Evolutionary conservation across 805 yeast genomes (phyloP).

Genomic region (Candida palmyrensis): DNA sequence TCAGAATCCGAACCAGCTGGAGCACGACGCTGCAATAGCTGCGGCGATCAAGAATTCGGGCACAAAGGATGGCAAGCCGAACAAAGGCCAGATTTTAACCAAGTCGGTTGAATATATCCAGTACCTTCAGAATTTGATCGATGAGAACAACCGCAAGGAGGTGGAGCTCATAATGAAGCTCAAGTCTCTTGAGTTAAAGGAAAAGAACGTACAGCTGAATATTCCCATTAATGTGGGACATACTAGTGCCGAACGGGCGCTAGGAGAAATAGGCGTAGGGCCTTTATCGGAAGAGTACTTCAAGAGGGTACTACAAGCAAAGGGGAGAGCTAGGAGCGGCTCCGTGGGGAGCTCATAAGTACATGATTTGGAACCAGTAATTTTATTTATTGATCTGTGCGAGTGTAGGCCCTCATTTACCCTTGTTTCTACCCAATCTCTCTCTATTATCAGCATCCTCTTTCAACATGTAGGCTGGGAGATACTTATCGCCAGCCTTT

Average conservation of each 20-base stretch:
- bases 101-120: slow-evolving; percentile 72
- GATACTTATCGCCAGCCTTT: slow-evolving; percentile 20
- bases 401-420: not conserved
- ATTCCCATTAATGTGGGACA: slow-evolving; percentile 39
- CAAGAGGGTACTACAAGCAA: slow-evolving; percentile 17
- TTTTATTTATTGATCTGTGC: not conserved
- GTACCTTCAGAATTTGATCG: slow-evolving; percentile 64
- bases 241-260: slow-evolving; percentile 75
- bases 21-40: slow-evolving; percentile 22
- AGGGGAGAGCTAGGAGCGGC: slow-evolving; percentile 10
- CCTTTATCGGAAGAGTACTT: slow-evolving; percentile 52
- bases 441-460: slow-evolving; percentile 60
- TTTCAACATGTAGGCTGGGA: slow-evolving; percentile 54
- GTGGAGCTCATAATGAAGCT: slow-evolving; percentile 63
- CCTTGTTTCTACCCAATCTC: slow-evolving; percentile 29
- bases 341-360: not conserved
- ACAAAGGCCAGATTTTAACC: slow-evolving; percentile 75
- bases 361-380: not conserved
- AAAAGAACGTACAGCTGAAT: slow-evolving; percentile 31
- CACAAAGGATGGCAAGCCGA: slow-evolving; percentile 79
- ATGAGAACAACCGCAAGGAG: slow-evolving; percentile 72
- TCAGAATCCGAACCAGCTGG: slow-evolving; percentile 9
- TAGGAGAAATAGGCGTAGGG: slow-evolving; percentile 79
- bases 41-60: slow-evolving; percentile 40
- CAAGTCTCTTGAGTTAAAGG: slow-evolving; percentile 48